These are phyloP conservation scores for Psophocarpus tetragonolobus DNA, from an alignment of 306 rosid species.

Conservation along the genomic window DNA sequence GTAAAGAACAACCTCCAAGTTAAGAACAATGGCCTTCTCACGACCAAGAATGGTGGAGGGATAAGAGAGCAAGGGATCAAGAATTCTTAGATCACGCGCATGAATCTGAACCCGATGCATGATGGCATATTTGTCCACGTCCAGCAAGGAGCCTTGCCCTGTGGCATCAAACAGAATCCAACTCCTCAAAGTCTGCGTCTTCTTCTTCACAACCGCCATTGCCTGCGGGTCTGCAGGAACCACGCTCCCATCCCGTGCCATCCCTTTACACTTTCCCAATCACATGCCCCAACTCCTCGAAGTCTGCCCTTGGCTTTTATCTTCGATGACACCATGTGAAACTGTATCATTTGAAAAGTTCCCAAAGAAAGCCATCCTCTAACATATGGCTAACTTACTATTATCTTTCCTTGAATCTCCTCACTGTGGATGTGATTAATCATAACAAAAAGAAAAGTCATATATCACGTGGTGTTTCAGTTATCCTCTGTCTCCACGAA, in stretches of 20 bases:
- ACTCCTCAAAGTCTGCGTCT: slow-evolving; percentile 70
- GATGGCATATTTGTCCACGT: slow-evolving; percentile 83
- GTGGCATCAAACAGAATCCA: slow-evolving; percentile 69
- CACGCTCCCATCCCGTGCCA: slow-evolving; percentile 76
- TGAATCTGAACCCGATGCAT: slow-evolving; percentile 90
- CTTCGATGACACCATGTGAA: slow-evolving; percentile 67
- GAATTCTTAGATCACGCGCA: slow-evolving; percentile 93
- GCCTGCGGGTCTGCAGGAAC: slow-evolving; percentile 74
- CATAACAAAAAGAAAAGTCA: background rate
- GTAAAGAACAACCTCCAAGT: slow-evolving; percentile 66
- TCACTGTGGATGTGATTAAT: slow-evolving; percentile 17
- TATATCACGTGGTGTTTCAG: slow-evolving; percentile 31
- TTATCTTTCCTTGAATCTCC: slow-evolving; percentile 31
- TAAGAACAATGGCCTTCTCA: slow-evolving; percentile 91
- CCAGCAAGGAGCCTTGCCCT: slow-evolving; percentile 73
- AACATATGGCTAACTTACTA: slow-evolving; percentile 44
- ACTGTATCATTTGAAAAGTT: slow-evolving; percentile 63
- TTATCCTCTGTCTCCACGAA: slow-evolving; percentile 36
- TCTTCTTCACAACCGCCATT: slow-evolving; percentile 64
- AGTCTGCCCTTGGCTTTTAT: slow-evolving; percentile 61
- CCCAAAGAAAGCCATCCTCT: slow-evolving; percentile 83
- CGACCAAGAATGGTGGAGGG: slow-evolving; percentile 92
- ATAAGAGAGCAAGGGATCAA: slow-evolving; percentile 87
- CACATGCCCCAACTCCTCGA: too few relatives aligned
- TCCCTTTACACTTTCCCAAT: slow-evolving; percentile 51